A percentile compares a stretch with the other conserved stretches of the same genome.
Conservation (phyloP, 208 protist species). For the Wallacemonas sp. region DNA sequence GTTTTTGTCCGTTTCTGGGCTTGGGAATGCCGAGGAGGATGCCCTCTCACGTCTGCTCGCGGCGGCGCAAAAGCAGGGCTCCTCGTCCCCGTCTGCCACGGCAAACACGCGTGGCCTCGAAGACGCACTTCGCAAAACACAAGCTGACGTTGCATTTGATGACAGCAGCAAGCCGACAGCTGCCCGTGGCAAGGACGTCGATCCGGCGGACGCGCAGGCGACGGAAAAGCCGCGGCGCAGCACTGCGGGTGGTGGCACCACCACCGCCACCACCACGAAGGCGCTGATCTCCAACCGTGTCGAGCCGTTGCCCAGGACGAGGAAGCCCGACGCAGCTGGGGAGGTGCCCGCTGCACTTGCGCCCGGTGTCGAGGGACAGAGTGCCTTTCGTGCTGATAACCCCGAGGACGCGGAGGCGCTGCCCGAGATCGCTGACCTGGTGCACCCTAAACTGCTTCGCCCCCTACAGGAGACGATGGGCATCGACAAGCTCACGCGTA, state of each 20-base stretch:
- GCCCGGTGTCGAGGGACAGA: neutral
- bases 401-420: conserved; percentile 38
- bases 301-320: neutral
- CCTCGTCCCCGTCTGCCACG: conserved; percentile 4
- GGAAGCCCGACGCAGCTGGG: too few relatives aligned
- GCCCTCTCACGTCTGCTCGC: conserved; percentile 37
- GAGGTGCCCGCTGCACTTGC: neutral
- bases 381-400: conserved; percentile 50
- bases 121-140: conserved; percentile 40
- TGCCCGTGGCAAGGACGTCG: neutral
- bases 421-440: conserved; percentile 47
- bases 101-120: conserved; percentile 15
- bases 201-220: too few relatives aligned
- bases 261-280: neutral
- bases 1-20: conserved; percentile 56
- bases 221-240: neutral
- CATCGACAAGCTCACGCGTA: conserved; percentile 81
- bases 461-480: conserved; percentile 62
- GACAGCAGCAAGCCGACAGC: neutral
- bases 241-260: too few relatives aligned
- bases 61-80: neutral
- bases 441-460: conserved; percentile 73
- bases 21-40: conserved; percentile 45
- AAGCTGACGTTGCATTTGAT: conserved; percentile 27
- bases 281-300: neutral